Percentiles rank a stretch among this genome's conserved stretches.
These are phyloP conservation scores for Amesomyces nigricolor DNA, from an alignment of 2,329 filamentous ascomycete genomes.

Conservation along the genomic window DNA sequence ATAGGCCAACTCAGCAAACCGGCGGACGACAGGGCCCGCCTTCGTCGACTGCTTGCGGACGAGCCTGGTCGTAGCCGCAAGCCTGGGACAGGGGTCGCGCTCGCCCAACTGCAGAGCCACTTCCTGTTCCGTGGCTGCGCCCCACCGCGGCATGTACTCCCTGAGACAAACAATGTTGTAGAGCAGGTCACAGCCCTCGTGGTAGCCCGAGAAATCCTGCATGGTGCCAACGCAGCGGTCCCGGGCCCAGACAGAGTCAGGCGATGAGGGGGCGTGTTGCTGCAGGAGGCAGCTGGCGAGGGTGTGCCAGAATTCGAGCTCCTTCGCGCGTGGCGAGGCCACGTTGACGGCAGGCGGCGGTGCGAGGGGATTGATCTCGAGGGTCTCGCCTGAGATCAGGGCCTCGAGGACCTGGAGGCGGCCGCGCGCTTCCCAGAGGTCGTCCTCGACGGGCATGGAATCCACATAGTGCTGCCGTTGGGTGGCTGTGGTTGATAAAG, in stretches of 20 bases:
- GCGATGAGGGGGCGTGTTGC: constrained; percentile 33
- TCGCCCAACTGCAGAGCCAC: constrained; percentile 59
- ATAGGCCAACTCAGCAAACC: constrained; percentile 62
- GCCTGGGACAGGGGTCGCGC: constrained; percentile 58
- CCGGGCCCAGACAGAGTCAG: constrained; percentile 44
- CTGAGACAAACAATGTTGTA: constrained; percentile 82
- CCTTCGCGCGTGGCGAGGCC: constrained; percentile 52
- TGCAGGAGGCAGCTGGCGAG: constrained; percentile 65
- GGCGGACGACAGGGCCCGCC: constrained; percentile 66
- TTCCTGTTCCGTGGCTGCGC: constrained; percentile 51
- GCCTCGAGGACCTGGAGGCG: constrained; percentile 72
- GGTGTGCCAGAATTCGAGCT: constrained; percentile 77
- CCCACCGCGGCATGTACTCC: constrained; percentile 62
- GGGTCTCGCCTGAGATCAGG: constrained; percentile 65
- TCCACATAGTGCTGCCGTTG: constrained; percentile 31
- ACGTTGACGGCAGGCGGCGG: constrained; percentile 33
- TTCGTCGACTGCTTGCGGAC: constrained; percentile 57
- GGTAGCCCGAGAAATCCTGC: constrained; percentile 66
- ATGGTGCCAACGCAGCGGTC: constrained; percentile 61
- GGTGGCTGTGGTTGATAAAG: constrained; percentile 23
- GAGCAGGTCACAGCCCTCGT: constrained; percentile 83
- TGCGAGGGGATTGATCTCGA: constrained; percentile 53
- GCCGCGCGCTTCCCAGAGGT: constrained; percentile 58
- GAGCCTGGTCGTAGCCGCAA: constrained; percentile 65
- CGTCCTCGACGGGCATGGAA: constrained; percentile 47